Percentiles rank a stretch among this genome's conserved stretches.
Evolutionary conservation across 1,284 basidiomycete genomes (phyloP).

Genomic region (Apiotrichum gracile): DNA sequence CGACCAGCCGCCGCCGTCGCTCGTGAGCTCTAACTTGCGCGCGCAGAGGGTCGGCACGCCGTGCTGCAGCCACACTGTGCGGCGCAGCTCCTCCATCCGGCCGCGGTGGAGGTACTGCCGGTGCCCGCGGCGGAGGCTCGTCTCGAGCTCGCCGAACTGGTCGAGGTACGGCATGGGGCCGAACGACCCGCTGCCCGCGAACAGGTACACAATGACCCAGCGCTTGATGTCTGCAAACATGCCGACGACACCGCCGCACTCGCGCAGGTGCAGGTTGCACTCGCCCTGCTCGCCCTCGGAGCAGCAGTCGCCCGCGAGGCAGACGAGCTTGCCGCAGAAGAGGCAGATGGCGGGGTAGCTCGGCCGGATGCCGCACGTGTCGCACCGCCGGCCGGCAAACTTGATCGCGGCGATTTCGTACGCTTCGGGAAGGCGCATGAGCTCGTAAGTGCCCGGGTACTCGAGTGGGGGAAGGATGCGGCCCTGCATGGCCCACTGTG

Average conservation of each 20-base stretch:
- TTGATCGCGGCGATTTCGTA: constrained; percentile 76
- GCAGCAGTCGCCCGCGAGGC: constrained; percentile 92
- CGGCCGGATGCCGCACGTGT: constrained; percentile 71
- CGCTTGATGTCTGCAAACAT: constrained; percentile 88
- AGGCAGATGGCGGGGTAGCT: constrained; percentile 85
- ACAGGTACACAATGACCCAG: constrained; percentile 87
- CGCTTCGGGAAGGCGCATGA: constrained; percentile 71
- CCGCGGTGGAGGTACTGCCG: constrained; percentile 80
- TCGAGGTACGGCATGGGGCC: constrained; percentile 88
- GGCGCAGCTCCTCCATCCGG: constrained; percentile 87
- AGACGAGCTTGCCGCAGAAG: constrained; percentile 80
- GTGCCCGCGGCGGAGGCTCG: constrained; percentile 80
- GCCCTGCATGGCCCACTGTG: constrained; percentile 43
- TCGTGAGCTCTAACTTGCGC: constrained; percentile 75
- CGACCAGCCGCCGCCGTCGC: constrained; percentile 92
- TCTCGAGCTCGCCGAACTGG: constrained; percentile 87
- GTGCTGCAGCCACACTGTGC: constrained; percentile 75
- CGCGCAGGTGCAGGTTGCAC: constrained; percentile 90
- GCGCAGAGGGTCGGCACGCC: constrained; percentile 86
- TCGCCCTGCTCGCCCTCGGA: constrained; percentile 69
- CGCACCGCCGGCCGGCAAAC: constrained; percentile 65
- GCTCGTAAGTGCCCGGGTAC: constrained; percentile 76
- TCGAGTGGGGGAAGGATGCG: constrained; percentile 60
- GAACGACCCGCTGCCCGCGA: constrained; percentile 83
- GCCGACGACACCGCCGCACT: constrained; percentile 86